Conservation (phyloP, 1,139 yeast genomes). For the Sugiyamaella grinbergsii region DNA sequence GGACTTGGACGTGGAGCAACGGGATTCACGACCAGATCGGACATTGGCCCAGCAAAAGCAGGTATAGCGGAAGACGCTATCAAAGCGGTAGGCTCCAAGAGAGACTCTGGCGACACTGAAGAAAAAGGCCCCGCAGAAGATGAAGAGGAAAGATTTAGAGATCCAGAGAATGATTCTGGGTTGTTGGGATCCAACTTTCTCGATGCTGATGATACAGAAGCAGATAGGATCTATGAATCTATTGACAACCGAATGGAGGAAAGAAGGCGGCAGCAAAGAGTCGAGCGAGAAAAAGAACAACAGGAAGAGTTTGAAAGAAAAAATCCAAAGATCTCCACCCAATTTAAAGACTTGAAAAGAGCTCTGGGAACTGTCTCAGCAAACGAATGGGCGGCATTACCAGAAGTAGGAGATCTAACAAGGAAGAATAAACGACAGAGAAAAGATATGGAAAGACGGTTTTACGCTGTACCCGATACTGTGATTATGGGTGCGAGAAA, state of each 20-base stretch:
- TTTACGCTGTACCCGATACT: conserved; percentile 83
- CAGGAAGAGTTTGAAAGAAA: conserved; percentile 34
- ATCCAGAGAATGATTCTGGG: conserved; percentile 48
- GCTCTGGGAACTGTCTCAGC: conserved; percentile 60
- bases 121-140: conserved; percentile 44
- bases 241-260: conserved; percentile 60
- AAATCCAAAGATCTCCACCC: conserved; percentile 44
- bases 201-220: conserved; percentile 65
- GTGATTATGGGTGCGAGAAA: conserved; percentile 47
- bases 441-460: conserved; percentile 61
- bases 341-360: conserved; percentile 64
- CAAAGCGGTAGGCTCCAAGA: conserved; percentile 42
- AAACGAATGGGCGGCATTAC: conserved; percentile 78
- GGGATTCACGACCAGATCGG: conserved; percentile 86
- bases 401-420: conserved; percentile 90
- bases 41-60: conserved; percentile 54
- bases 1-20: conserved; percentile 96
- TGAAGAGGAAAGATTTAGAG: conserved; percentile 43
- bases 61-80: conserved; percentile 43
- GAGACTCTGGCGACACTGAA: conserved; percentile 37
- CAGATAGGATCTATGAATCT: conserved; percentile 66
- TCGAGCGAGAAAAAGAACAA: conserved; percentile 40
- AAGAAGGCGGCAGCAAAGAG: conserved; percentile 44
- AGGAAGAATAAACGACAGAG: conserved; percentile 73
- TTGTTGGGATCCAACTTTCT: conserved; percentile 35